phyloP scores from a whole-genome alignment of 208 protist species.

The Acanthamoeba triangularis region DNA sequence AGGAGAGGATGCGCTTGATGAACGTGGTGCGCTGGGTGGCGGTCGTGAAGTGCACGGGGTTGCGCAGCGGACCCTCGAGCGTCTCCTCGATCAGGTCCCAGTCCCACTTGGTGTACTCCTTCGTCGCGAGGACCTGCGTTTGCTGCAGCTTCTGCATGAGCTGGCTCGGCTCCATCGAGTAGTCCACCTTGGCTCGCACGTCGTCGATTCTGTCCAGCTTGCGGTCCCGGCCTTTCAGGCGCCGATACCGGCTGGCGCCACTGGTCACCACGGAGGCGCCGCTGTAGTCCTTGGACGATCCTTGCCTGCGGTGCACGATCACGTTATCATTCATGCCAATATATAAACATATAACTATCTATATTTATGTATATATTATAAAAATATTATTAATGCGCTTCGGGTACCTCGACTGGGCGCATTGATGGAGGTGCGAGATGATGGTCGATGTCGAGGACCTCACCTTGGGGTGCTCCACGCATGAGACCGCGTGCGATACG shows the following conservation, averaged over 20 bases:
- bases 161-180: conserved; percentile 80
- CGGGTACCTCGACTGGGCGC: conserved; percentile 14
- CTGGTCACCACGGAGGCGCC: neutral
- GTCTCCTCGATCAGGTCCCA: conserved; percentile 81
- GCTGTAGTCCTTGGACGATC: neutral
- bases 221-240: conserved; percentile 79
- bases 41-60: neutral
- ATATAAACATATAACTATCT: too few relatives aligned
- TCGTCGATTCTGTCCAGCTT: conserved; percentile 81
- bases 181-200: conserved; percentile 79
- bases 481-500: conserved; percentile 40
- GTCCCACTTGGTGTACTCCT: conserved; percentile 80
- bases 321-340: too few relatives aligned
- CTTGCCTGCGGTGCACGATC: neutral
- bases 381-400: too few relatives aligned
- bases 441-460: conserved; percentile 8
- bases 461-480: conserved; percentile 15
- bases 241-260: conserved; percentile 72
- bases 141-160: conserved; percentile 79
- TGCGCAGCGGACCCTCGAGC: conserved; percentile 71
- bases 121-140: conserved; percentile 75
- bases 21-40: conserved; percentile 73
- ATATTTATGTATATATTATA: too few relatives aligned
- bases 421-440: conserved; percentile 30
- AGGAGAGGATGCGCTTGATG: conserved; percentile 78